Conservation (phyloP, 2,329 filamentous ascomycete genomes). For the Exophiala sp. region DNA sequence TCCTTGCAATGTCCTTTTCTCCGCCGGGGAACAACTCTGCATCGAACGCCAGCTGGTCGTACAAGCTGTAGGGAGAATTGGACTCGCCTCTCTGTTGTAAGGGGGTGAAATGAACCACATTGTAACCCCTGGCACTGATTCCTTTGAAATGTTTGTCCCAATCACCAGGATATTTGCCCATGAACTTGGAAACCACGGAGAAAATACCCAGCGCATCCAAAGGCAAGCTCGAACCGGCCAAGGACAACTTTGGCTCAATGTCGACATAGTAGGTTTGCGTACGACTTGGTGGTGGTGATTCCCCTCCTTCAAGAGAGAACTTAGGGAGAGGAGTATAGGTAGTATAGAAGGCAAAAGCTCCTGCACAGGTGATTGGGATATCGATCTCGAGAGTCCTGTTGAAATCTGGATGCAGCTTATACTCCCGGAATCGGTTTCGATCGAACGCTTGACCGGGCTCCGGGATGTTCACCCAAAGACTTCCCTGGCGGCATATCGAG, state of each 20-base stretch:
- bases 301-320: conserved; percentile 55
- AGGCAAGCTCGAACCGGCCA: conserved; percentile 69
- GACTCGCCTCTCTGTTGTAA: conserved; percentile 81
- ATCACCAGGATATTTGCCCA: conserved; percentile 83
- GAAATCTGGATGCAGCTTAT: conserved; percentile 82
- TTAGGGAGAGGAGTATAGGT: conserved; percentile 83
- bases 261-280: conserved; percentile 87
- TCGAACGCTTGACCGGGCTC: conserved; percentile 67
- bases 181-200: conserved; percentile 94
- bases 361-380: conserved; percentile 72
- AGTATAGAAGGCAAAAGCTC: conserved; percentile 90
- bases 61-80: conserved; percentile 96
- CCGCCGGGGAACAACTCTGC: conserved; percentile 73
- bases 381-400: conserved; percentile 87
- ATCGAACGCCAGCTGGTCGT: conserved; percentile 86
- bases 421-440: conserved; percentile 70
- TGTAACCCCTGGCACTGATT: conserved; percentile 88
- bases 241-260: conserved; percentile 71
- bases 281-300: conserved; percentile 53
- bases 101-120: conserved; percentile 98
- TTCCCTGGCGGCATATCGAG: conserved; percentile 90
- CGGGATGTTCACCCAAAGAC: conserved; percentile 94
- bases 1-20: conserved; percentile 68
- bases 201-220: conserved; percentile 85
- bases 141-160: conserved; percentile 86